Percentiles rank a stretch among this genome's conserved stretches.
phyloP scores from a whole-genome alignment of 2,329 filamentous ascomycete species.

The Trichoderma breve region DNA sequence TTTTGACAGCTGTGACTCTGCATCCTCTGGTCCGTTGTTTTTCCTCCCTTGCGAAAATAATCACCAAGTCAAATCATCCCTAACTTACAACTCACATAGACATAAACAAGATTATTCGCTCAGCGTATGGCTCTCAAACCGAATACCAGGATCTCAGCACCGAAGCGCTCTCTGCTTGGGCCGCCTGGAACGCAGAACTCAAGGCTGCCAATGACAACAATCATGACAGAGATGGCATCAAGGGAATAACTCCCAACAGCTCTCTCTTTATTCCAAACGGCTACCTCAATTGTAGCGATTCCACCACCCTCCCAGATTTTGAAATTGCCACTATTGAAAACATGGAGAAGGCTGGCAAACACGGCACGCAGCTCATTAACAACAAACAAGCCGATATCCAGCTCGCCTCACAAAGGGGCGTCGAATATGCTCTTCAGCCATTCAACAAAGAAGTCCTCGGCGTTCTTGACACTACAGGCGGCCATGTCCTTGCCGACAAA shows the following conservation, averaged over 20 bases:
- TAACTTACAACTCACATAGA: constrained; percentile 24
- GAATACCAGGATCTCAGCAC: constrained; percentile 47
- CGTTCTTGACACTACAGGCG: constrained; percentile 46
- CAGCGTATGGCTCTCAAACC: constrained; percentile 41
- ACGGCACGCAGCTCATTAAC: constrained; percentile 37
- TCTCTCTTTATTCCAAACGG: constrained; percentile 39
- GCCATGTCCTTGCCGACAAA: constrained; percentile 45
- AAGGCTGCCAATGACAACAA: constrained; percentile 23
- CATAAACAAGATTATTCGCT: constrained; percentile 39
- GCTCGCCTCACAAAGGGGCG: constrained; percentile 30
- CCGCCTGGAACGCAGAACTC: constrained; percentile 45
- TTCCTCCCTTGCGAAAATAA: fast-evolving
- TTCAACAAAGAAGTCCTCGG: constrained; percentile 37
- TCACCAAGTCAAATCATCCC: neutral
- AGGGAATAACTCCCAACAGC: constrained; percentile 1
- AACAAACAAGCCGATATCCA: constrained; percentile 29
- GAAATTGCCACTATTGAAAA: constrained; percentile 38
- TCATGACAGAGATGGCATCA: neutral
- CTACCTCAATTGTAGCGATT: constrained; percentile 31
- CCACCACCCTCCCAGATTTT: constrained; percentile 29
- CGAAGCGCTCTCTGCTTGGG: constrained; percentile 43
- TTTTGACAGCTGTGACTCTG: constrained; percentile 41
- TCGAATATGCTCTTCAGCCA: constrained; percentile 36
- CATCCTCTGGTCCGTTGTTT: constrained; percentile 38
- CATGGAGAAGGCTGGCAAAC: constrained; percentile 36